Conservation (phyloP, 1,139 yeast genomes). For the Yamadazyma kanchanaburiensis region DNA sequence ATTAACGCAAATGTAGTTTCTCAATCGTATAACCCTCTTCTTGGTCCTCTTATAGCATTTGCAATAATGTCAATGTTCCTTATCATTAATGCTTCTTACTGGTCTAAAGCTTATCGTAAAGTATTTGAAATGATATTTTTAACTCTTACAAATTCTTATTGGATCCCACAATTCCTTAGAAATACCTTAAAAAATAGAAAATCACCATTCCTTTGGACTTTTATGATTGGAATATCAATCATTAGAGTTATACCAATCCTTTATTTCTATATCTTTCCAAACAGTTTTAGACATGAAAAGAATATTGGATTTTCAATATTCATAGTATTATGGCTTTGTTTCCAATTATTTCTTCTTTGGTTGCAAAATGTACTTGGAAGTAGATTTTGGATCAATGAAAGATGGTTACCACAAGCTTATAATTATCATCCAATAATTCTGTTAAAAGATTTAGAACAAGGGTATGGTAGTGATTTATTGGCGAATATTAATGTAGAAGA, state of each 20-base stretch:
- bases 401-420: conserved; percentile 72
- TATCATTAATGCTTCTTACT: conserved; percentile 53
- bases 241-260: conserved; percentile 62
- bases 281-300: conserved; percentile 42
- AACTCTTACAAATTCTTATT: conserved; percentile 60
- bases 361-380: conserved; percentile 72
- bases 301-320: conserved; percentile 48
- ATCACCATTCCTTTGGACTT: conserved; percentile 65
- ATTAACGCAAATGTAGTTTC: conserved; percentile 42
- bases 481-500: conserved; percentile 14
- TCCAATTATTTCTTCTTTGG: conserved; percentile 55
- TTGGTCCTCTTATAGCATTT: conserved; percentile 59
- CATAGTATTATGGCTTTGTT: conserved; percentile 48
- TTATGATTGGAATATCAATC: conserved; percentile 62
- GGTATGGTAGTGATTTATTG: conserved; percentile 40
- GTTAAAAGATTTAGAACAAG: conserved; percentile 60
- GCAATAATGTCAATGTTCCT: conserved; percentile 59
- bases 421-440: conserved; percentile 72
- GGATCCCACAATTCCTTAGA: conserved; percentile 90
- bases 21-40: conserved; percentile 55
- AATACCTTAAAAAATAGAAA: conserved; percentile 74
- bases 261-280: conserved; percentile 51
- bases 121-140: conserved; percentile 57
- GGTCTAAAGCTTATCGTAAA: conserved; percentile 59
- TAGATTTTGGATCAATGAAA: conserved; percentile 77